Evolutionary conservation across 805 yeast genomes (phyloP).

Genomic region (Blastobotrys chiropterorum): DNA sequence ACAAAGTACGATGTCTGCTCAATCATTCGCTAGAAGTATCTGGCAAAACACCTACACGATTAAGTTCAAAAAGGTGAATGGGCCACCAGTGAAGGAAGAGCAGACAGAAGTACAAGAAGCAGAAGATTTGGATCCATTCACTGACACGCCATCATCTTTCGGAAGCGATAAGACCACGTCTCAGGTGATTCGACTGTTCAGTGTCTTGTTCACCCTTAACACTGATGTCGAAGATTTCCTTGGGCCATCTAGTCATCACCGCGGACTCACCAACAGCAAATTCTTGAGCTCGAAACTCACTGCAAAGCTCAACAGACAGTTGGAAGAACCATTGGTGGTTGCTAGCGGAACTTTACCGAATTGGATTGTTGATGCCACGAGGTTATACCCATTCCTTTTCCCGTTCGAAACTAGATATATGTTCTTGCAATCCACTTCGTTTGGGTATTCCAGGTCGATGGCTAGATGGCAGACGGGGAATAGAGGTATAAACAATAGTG

Average conservation of each 20-base stretch:
- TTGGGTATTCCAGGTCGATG: conserved; percentile 80
- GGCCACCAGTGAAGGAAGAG: conserved; percentile 11
- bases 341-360: conserved; percentile 81
- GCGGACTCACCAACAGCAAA: conserved; percentile 13
- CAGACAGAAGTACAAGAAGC: conserved; percentile 15
- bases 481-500: conserved; percentile 29
- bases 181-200: conserved; percentile 22
- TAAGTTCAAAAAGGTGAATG: conserved; percentile 35
- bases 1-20: conserved; percentile 1
- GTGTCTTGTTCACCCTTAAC: conserved; percentile 25
- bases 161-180: conserved; percentile 18
- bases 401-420: conserved; percentile 76
- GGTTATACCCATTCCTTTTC: conserved; percentile 71
- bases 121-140: conserved; percentile 18
- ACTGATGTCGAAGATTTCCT: conserved; percentile 18
- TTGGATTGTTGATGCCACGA: conserved; percentile 74
- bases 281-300: conserved; percentile 77
- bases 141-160: conserved; percentile 20
- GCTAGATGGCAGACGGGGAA: conserved; percentile 61
- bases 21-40: conserved; percentile 25
- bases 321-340: conserved; percentile 83
- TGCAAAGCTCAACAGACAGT: conserved; percentile 77
- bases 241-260: conserved; percentile 4
- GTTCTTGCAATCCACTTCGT: conserved; percentile 80
- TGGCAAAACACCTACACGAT: conserved; percentile 57